A percentile compares a stretch with the other conserved stretches of the same genome.
These are phyloP conservation scores for Dendrobium chrysotoxum DNA, from an alignment of 106 monocot species.

Conservation along the genomic window DNA sequence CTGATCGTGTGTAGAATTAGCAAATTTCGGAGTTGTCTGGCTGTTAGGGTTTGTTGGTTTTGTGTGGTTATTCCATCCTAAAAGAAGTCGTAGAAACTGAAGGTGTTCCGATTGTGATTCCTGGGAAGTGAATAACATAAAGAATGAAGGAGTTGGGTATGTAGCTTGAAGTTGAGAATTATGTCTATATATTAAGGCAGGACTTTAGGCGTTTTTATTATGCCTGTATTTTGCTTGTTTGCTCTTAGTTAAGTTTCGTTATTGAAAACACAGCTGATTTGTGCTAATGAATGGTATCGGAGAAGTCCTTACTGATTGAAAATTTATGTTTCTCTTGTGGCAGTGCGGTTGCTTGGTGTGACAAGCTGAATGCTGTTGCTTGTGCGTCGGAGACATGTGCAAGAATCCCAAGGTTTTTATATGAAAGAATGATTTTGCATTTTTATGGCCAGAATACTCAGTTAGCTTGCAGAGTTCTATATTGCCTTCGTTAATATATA, in stretches of 20 bases:
- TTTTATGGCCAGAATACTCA: background rate
- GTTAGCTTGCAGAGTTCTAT: no score
- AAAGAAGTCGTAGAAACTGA: background rate
- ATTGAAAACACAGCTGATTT: background rate
- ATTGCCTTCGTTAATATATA: no score
- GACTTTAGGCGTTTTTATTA: background rate
- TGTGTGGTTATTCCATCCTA: background rate
- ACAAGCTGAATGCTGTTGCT: conserved; percentile 80
- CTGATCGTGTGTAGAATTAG: background rate
- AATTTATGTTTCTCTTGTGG: conserved; percentile 12
- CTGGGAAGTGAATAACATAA: background rate
- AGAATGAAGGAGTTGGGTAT: background rate
- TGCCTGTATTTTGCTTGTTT: background rate
- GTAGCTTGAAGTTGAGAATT: background rate
- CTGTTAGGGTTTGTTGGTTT: background rate
- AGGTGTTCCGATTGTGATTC: background rate
- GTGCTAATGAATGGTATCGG: background rate
- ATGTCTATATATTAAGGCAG: background rate
- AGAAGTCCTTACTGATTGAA: background rate
- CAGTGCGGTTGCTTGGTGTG: conserved; percentile 99
- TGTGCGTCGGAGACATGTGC: conserved; percentile 99
- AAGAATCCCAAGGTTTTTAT: conserved; percentile 76
- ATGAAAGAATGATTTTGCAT: conserved; percentile 3
- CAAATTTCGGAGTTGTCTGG: background rate
- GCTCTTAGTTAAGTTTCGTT: background rate